Evolutionary conservation across 805 yeast genomes (phyloP), one percentile per base, ranked within the genome.

Genomic region (Lipomyces yamanashiensis): DNA sequence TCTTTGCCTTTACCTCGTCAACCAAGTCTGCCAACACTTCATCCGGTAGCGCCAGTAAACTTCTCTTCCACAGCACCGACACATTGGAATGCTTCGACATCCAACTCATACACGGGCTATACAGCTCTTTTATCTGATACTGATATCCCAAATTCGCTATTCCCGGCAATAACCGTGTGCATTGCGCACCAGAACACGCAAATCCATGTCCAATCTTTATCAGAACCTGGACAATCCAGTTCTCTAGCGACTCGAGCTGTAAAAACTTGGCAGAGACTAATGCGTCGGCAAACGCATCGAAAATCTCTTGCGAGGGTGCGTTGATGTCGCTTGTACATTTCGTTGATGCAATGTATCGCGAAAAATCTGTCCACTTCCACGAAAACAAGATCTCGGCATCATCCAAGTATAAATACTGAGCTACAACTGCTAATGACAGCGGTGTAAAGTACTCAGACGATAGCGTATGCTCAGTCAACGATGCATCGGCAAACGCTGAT

Each of bases 371-470:
- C 69, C 69, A 66, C 28, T 66, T 66, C 67, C 69, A 66, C 13
- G 64, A 55, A 50, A 63, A 59, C 5, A 66, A 51, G 7, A 66
- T 41, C 17, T 62, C 67, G 28, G 69, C 69, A 47, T 62, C 67
- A 28, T 66, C 69, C 17, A 66, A 51, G 33, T 66, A 66, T 7
- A 66, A 17, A 41, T 57, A 66, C 55, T 66, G 69, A 10, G 50
- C 68, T 7, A 66, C 63, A 33, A 66, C 61, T 7, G 67, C 69
- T 19, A 66, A 64, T 21, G 69, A 62, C 19, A 66, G 49, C 21
- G 69, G 67, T n/a, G 69, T 61, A 59, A 66, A 66, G 51, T 63
- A 63, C 21, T 66, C 69, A 15, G 64, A n/a, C 40, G 69, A 66
- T 21, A 66, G 58, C 15, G 60, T 56, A 36, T 66, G 69, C 53